Evolutionary conservation across 371 early-diverging fungal species (phyloP).

Genomic region (Mucor piriformis): DNA sequence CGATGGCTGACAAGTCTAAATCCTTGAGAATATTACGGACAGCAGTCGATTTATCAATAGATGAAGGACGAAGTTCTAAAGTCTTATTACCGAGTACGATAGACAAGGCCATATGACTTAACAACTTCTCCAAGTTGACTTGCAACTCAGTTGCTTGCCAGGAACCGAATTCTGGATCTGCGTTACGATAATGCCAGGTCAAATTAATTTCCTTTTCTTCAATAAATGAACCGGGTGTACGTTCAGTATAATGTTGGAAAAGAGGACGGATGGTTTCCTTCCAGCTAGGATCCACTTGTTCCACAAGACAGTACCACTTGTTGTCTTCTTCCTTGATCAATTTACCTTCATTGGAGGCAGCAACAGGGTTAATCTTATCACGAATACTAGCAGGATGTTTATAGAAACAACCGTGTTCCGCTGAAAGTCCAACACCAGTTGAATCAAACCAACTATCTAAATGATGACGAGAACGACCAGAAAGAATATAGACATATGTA

Average conservation of each 20-base stretch:
- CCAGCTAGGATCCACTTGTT: conserved; percentile 90
- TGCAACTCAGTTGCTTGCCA: conserved; percentile 84
- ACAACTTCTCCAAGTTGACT: conserved; percentile 90
- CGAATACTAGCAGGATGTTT: conserved; percentile 80
- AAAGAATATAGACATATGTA: conserved; percentile 91
- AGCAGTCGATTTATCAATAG: conserved; percentile 89
- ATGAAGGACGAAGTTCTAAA: conserved; percentile 90
- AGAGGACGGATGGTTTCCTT: conserved; percentile 89
- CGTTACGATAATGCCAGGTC: conserved; percentile 92
- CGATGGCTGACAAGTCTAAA: conserved; percentile 49
- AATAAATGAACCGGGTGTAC: conserved; percentile 92
- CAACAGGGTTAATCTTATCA: conserved; percentile 41
- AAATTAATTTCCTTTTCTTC: conserved; percentile 91
- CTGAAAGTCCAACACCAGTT: conserved; percentile 86
- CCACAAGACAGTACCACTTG: conserved; percentile 88
- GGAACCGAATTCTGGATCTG: conserved; percentile 87
- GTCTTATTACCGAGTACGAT: conserved; percentile 94
- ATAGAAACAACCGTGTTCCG: conserved; percentile 97
- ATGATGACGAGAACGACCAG: conserved; percentile 83
- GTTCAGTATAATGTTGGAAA: conserved; percentile 93
- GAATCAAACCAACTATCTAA: conserved; percentile 89
- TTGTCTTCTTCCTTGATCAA: conserved; percentile 57
- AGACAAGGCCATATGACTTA: conserved; percentile 92
- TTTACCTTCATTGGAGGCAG: conserved; percentile 63
- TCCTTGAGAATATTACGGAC: conserved; percentile 89